These are phyloP conservation scores for Chamaecrista fasciculata DNA, from an alignment of 306 rosid species.

Conservation along the genomic window DNA sequence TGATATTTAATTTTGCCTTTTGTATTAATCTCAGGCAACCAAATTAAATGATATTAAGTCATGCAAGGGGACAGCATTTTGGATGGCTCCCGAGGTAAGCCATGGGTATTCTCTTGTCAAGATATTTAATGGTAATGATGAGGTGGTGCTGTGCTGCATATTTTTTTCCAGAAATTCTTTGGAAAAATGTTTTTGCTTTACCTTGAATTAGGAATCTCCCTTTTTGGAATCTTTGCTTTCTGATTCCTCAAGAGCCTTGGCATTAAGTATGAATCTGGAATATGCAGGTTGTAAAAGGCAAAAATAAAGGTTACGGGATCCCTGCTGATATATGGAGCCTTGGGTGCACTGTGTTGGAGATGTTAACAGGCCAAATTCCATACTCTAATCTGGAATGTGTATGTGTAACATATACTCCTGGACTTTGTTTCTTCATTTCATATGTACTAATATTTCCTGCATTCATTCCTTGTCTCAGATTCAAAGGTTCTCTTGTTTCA, in stretches of 20 bases:
- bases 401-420: conserved; percentile 30
- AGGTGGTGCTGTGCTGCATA: not conserved
- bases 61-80: conserved; percentile 84
- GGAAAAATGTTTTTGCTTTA: not conserved
- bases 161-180: conserved; percentile 9
- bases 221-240: conserved; percentile 7
- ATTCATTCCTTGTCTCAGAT: conserved; percentile 3
- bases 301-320: conserved; percentile 71
- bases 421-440: conserved; percentile 10
- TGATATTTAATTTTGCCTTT: conserved; percentile 14
- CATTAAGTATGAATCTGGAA: conserved; percentile 21
- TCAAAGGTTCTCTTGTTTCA: not conserved
- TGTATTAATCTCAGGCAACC: conserved; percentile 51
- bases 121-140: conserved; percentile 4
- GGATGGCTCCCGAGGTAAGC: conserved; percentile 99
- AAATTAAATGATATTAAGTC: conserved; percentile 76
- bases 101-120: conserved; percentile 26
- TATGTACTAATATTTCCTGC: not conserved
- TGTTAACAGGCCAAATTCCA: conserved; percentile 74
- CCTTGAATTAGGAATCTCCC: conserved; percentile 12
- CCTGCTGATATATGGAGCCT: conserved; percentile 98
- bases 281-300: conserved; percentile 87
- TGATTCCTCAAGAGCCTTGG: not conserved
- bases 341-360: conserved; percentile 96
- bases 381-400: conserved; percentile 66